Evolutionary conservation across 108 stramenopile genomes (phyloP).

Genomic region (Nannochloropsis salina): DNA sequence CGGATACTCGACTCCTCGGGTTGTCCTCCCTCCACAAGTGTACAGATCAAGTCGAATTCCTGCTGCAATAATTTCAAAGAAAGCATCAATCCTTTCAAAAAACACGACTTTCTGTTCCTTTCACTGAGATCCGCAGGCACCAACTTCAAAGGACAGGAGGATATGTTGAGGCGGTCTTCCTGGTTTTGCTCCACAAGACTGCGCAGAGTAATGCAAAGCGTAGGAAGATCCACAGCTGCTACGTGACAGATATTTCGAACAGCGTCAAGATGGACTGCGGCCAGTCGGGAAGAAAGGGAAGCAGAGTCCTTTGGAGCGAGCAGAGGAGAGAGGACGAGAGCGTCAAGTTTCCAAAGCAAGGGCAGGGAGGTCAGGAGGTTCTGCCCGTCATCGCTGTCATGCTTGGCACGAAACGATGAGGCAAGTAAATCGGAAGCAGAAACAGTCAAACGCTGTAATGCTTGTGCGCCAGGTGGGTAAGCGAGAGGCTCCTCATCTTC

Average conservation of each 20-base stretch:
- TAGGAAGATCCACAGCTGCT: conserved; percentile 3
- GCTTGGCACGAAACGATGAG: not conserved
- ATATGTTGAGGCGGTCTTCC: not conserved
- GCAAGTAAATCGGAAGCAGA: not conserved
- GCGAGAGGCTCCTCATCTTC: not conserved
- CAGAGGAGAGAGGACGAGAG: not conserved
- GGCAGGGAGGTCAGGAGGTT: not conserved
- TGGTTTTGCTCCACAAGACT: not conserved
- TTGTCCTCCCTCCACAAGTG: not conserved
- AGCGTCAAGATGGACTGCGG: not conserved
- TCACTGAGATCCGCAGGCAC: not conserved
- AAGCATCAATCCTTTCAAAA: not conserved
- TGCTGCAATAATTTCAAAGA: not conserved
- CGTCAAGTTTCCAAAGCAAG: not conserved
- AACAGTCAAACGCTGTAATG: not conserved
- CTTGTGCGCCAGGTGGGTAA: not conserved
- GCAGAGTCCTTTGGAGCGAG: not conserved
- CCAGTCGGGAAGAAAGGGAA: not conserved
- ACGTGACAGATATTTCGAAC: not conserved
- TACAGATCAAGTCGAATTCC: not conserved
- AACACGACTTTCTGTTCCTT: not conserved
- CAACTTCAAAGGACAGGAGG: not conserved
- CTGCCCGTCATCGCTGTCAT: not conserved
- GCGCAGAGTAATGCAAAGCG: not conserved
- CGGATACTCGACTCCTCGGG: not conserved